phyloP scores from a whole-genome alignment of 2,329 filamentous ascomycete species.

The Allantophomopsis cytisporea region DNA sequence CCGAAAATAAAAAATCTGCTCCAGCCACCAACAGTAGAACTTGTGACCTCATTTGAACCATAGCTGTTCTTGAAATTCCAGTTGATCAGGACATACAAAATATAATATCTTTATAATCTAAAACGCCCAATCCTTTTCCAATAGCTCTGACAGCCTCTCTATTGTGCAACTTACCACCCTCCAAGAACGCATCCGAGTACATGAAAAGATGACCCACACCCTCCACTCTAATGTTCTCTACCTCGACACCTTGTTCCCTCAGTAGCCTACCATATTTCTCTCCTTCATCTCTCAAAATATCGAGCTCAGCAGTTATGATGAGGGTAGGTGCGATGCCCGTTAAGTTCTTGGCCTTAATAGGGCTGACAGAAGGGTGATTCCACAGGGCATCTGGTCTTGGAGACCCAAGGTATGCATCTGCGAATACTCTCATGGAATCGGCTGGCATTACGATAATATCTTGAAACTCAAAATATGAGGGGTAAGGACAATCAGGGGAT shows the following conservation, averaged over 20 bases:
- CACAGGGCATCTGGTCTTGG: conserved; percentile 1
- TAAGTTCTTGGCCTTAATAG: conserved; percentile 16
- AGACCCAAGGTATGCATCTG: conserved; percentile 5
- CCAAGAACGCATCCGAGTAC: too few species aligned
- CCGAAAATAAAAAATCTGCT: too few species aligned
- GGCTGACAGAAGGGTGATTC: conserved; percentile 9
- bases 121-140: too few species aligned
- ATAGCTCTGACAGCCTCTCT: too few species aligned
- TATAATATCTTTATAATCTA: too few species aligned
- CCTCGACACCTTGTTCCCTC: conserved; percentile 10
- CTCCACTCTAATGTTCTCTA: conserved; percentile 3
- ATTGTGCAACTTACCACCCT: too few species aligned
- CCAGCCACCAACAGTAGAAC: too few species aligned
- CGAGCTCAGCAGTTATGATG: conserved; percentile 21
- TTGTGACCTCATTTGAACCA: too few species aligned
- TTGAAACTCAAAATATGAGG: conserved; percentile 8
- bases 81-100: too few species aligned
- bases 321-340: conserved; percentile 15
- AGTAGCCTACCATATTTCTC: conserved; percentile 14
- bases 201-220: too few species aligned
- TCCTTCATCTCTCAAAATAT: conserved; percentile 21
- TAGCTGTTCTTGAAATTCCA: too few species aligned
- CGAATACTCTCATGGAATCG: conserved; percentile 8
- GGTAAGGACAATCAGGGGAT: conserved; percentile 2
- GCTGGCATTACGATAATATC: conserved; percentile 5